phyloP scores from a whole-genome alignment of 306 rosid species.

The Cucurbita pepo region DNA sequence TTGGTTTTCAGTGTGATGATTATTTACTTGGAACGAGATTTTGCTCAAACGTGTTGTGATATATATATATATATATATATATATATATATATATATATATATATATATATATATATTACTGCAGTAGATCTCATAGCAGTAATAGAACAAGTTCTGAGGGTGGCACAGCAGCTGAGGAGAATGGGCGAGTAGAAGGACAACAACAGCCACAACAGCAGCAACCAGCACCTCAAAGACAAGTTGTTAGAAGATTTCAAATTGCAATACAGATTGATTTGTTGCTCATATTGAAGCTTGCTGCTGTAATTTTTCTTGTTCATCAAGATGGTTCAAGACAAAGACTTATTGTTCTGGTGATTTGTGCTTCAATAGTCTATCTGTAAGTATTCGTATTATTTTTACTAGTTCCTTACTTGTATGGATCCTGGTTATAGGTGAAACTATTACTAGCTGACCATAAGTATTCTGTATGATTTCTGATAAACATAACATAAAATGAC shows the following conservation, averaged over 20 bases:
- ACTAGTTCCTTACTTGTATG: background rate
- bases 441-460: background rate
- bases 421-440: background rate
- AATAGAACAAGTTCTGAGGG: constrained; percentile 46
- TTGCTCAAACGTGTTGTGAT: background rate
- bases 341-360: constrained; percentile 64
- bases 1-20: background rate
- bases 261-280: constrained; percentile 82
- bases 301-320: constrained; percentile 79
- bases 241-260: constrained; percentile 76
- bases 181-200: constrained; percentile 56
- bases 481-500: background rate
- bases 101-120: too few species aligned
- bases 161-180: constrained; percentile 42
- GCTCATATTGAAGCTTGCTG: constrained; percentile 86
- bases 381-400: constrained; percentile 22
- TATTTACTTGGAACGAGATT: background rate
- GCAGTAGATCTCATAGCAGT: constrained; percentile 13
- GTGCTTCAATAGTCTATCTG: constrained; percentile 73
- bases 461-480: background rate
- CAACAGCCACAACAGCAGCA: constrained; percentile 60
- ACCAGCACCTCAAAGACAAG: constrained; percentile 71
- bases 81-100: too few species aligned
- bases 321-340: constrained; percentile 97
- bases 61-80: background rate